phyloP scores from a whole-genome alignment of 2,329 filamentous ascomycete genomes.

The Fusarium subglutinans region DNA sequence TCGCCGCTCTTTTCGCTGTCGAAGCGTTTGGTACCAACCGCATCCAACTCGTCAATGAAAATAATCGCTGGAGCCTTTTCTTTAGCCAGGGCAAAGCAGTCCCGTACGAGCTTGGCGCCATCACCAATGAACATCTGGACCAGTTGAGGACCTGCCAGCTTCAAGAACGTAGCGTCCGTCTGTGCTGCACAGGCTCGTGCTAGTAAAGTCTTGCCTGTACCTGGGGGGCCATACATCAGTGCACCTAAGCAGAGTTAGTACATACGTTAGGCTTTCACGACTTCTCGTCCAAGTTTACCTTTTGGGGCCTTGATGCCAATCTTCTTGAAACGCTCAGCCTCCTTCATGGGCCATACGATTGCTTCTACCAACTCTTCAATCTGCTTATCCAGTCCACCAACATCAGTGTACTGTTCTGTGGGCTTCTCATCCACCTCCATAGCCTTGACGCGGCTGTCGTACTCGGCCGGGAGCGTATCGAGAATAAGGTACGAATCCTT shows the following conservation, averaged over 20 bases:
- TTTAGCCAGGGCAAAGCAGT: constrained; percentile 97
- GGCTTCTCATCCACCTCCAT: constrained; percentile 99
- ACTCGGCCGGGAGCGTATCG: constrained; percentile 96
- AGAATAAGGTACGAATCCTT: constrained; percentile 98
- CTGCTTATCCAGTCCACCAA: constrained; percentile 97
- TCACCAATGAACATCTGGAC: constrained; percentile 99
- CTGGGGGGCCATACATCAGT: constrained; percentile 95
- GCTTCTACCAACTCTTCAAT: constrained; percentile 99
- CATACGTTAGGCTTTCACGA: constrained; percentile 57
- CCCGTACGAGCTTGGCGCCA: constrained; percentile 94
- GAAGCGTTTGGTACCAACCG: constrained; percentile 98
- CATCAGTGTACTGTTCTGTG: constrained; percentile 98
- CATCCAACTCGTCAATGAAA: constrained; percentile 98
- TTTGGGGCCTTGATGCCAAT: constrained; percentile 99
- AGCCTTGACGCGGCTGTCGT: constrained; percentile 98
- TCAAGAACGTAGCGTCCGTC: constrained; percentile 98
- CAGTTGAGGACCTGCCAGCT: constrained; percentile 95
- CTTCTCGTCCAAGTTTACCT: constrained; percentile 71
- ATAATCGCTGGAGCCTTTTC: constrained; percentile 99
- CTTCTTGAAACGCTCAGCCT: constrained; percentile 98
- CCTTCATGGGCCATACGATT: constrained; percentile 99
- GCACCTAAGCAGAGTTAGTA: constrained; percentile 90
- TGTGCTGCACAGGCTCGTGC: constrained; percentile 96
- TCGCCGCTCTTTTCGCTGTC: constrained; percentile 98
- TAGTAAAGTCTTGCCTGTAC: constrained; percentile 90